Evolutionary conservation across 1,139 yeast genomes (phyloP), one percentile per base, ranked within the genome.

Genomic region (Chernovozyma aurita): DNA sequence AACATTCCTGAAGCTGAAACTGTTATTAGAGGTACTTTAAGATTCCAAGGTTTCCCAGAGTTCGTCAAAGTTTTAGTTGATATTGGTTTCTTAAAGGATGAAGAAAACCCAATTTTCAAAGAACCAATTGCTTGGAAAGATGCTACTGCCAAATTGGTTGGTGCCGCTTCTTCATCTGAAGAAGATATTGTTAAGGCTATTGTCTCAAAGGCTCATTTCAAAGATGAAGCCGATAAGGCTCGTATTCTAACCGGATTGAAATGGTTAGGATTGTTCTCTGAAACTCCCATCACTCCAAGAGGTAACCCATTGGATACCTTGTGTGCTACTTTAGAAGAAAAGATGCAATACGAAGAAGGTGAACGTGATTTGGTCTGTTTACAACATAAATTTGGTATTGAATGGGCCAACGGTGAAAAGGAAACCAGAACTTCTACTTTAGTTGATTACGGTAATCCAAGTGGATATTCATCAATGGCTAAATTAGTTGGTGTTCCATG

Each of bases 31-130:
- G 98, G 98, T 57, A 92, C 98, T 45, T 76, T 92, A 59, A 80
- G 98, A 70, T 92, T 76, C 79, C 97, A 88, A 69, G 98, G 98
- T 35, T 92, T 92, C 90, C 97, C 97, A 40, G 96, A 90, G 70
- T 90, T 92, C 62, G 82, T 90, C 64, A 90, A 90, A 72, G 97
- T 84, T 34, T 76, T 92, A 42, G 97, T 92, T 42, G 97, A 92
- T 63, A 70, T 88, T 55, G 97, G 97, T 24, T 82, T 92, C 78
- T 76, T 92, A 57, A 80, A 78, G 59, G 98, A 92, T 52, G 82
- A 78, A 32, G 74, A 77, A 45, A 63, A 65, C 43, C 82, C 76
- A 43, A 64, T 71, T 45, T 83, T 88, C 65, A 50, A 70, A 42
- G 51, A 62, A 38, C 72, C 81, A 46, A 65, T 73, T 44, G 70